Evolutionary conservation across 2,329 filamentous ascomycete genomes (phyloP), one percentile per base, ranked within the genome.

Genomic region (Trichoderma harzianum): DNA sequence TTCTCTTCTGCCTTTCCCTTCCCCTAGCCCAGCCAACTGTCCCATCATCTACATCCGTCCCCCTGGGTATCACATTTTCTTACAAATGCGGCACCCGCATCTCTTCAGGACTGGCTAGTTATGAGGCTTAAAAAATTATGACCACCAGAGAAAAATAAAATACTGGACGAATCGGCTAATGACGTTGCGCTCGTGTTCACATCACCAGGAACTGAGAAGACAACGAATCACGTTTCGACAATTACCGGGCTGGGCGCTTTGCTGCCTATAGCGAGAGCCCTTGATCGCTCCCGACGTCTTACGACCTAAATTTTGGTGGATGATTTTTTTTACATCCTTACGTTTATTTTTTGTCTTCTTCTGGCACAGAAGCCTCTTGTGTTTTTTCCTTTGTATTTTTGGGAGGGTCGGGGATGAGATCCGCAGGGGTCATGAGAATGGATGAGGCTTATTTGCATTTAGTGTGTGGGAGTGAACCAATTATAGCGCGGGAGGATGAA

Each of bases 61-160:
- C 32, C 58, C 36, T 57, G 58, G 68, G 60, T 57, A 66, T 60
- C 36, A 55, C 47, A 71, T 61, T 67, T 36, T 67, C 60, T 72
- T 64, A 65, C 69, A 60, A 64, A 51, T 71, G 51, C 69, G 69
- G 62, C 61, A 53, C 34, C 57, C 67, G 39, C 67, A 63, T 51
- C 60, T 70, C 57, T 71, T 66, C 63, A 72, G 70, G 70, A 72
- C 70, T 36, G 70, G 70, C 70, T 72, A 72, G 70, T 53, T 66
- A 53, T 68, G 62, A 62, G 36, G 51, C 26, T 28, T 30, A 34
- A 60, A 60, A 34, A 32, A 60, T 28, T 21, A 34, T n/a, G 30
- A 43, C 24, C 34, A 70, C 36, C 24, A 63, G 28, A 36, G 47
- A 39, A 67, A 63, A 28, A 24, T 21, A 34, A 60, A 60, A 43